Evolutionary conservation across 1,284 basidiomycete genomes (phyloP).

Genomic region (Hymenochaete sp.): DNA sequence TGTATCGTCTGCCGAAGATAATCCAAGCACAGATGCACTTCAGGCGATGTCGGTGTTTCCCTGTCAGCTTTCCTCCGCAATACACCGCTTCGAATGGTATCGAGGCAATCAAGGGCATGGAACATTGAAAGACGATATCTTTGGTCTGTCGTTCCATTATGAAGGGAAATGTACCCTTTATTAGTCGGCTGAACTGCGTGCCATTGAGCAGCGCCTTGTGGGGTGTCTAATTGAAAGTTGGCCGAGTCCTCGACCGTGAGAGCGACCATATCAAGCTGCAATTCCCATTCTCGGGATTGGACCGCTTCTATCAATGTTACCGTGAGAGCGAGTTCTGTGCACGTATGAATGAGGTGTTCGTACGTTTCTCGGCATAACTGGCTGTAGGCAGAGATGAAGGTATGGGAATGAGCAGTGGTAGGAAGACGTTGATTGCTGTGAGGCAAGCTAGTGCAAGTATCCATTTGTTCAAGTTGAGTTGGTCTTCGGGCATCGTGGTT

Average conservation of each 20-base stretch:
- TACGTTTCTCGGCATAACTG: neutral
- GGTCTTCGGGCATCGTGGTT: neutral
- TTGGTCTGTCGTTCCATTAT: slow-evolving; percentile 2
- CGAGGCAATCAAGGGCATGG: slow-evolving; percentile 15
- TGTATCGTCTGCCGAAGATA: slow-evolving; percentile 16
- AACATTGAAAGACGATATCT: slow-evolving; percentile 15
- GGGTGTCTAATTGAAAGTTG: slow-evolving; percentile 16
- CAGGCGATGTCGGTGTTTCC: slow-evolving; percentile 5
- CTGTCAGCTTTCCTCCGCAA: slow-evolving; percentile 13
- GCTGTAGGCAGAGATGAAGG: slow-evolving; percentile 5
- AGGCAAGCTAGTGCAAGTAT: slow-evolving; percentile 5
- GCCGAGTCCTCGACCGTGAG: slow-evolving; percentile 17
- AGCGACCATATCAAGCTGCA: slow-evolving; percentile 11
- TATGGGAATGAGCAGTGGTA: slow-evolving; percentile 9
- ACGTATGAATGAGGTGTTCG: neutral
- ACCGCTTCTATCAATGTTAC: neutral
- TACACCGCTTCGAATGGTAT: slow-evolving; percentile 9
- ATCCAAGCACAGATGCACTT: slow-evolving; percentile 14
- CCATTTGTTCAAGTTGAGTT: slow-evolving; percentile 1
- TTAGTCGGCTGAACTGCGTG: slow-evolving; percentile 10
- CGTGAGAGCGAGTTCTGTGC: neutral
- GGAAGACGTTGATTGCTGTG: slow-evolving; percentile 12
- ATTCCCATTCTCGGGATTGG: slow-evolving; percentile 2
- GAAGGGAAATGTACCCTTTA: slow-evolving; percentile 14
- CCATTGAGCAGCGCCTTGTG: slow-evolving; percentile 16